These are phyloP conservation scores for Stemphylium lycopersici DNA, from an alignment of 2,329 filamentous ascomycete species.

Conservation along the genomic window DNA sequence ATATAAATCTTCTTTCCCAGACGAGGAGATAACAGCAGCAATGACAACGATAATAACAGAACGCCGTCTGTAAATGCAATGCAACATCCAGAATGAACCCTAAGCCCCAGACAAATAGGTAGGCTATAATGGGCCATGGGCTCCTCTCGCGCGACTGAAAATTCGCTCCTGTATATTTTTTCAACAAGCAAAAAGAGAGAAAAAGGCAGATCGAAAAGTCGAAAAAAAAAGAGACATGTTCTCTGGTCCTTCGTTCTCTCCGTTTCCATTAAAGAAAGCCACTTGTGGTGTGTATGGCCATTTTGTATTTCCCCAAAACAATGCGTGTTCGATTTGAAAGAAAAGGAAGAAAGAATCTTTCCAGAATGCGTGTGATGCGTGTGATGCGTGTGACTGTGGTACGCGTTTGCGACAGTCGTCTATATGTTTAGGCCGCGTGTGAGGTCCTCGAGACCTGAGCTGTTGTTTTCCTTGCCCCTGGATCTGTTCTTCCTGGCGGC, in stretches of 20 bases:
- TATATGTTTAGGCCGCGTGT: slow-evolving; percentile 35
- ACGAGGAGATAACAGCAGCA: background rate
- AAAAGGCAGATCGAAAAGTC: background rate
- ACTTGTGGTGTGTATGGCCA: slow-evolving; percentile 2
- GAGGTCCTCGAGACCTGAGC: slow-evolving; percentile 31
- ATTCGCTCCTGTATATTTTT: slow-evolving; percentile 18
- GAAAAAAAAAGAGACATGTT: background rate
- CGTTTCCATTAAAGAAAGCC: slow-evolving; percentile 11
- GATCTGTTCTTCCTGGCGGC: slow-evolving; percentile 38
- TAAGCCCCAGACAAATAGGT: too few species aligned
- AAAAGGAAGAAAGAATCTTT: background rate
- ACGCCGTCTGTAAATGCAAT: slow-evolving; percentile 7
- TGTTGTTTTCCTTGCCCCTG: slow-evolving; percentile 25
- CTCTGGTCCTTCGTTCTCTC: slow-evolving; percentile 1
- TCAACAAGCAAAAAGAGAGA: background rate
- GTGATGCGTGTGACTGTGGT: slow-evolving; percentile 3
- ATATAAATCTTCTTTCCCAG: background rate
- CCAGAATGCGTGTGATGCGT: slow-evolving; percentile 7
- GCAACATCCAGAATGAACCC: background rate
- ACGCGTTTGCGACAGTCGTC: slow-evolving; percentile 7
- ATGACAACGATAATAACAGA: background rate
- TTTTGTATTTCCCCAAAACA: slow-evolving; percentile 4
- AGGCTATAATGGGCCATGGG: too few species aligned
- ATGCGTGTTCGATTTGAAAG: slow-evolving; percentile 7
- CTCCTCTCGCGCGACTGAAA: background rate